Evolutionary conservation across 2,329 filamentous ascomycete species (phyloP).

Genomic region (Pyrenophora seminiperda): DNA sequence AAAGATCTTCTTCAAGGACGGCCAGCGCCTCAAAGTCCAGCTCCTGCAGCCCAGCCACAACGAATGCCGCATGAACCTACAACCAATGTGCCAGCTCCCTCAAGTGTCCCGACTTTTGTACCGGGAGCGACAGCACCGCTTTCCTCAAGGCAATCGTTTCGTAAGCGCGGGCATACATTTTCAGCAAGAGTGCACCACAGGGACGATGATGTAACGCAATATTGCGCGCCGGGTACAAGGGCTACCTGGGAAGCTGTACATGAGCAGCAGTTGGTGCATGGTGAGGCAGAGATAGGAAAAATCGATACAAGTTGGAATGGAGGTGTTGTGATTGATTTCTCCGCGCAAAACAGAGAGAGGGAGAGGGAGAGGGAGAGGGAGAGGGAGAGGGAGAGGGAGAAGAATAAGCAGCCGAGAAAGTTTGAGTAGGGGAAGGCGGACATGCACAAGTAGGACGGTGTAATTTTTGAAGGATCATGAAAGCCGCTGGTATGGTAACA

Average conservation of each 20-base stretch:
- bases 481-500: no score
- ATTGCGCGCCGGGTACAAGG: background rate
- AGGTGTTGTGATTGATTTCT: background rate
- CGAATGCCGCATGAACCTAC: no score
- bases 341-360: background rate
- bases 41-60: no score
- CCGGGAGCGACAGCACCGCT: no score
- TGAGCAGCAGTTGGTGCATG: background rate
- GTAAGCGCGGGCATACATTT: background rate
- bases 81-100: no score
- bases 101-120: background rate
- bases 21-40: no score
- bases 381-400: background rate
- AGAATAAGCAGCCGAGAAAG: background rate
- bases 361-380: background rate
- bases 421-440: background rate
- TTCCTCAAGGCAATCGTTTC: no score
- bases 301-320: conserved; percentile 4
- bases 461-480: no score
- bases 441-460: no score
- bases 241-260: conserved; percentile 1
- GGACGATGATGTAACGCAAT: background rate
- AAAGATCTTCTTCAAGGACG: no score
- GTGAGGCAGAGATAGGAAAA: conserved; percentile 1
- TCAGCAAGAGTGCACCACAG: conserved; percentile 1